Evolutionary conservation across 169 alveolate genomes (phyloP), one percentile per base, ranked within the genome.

Genomic region (Eimeria sp.): DNA sequence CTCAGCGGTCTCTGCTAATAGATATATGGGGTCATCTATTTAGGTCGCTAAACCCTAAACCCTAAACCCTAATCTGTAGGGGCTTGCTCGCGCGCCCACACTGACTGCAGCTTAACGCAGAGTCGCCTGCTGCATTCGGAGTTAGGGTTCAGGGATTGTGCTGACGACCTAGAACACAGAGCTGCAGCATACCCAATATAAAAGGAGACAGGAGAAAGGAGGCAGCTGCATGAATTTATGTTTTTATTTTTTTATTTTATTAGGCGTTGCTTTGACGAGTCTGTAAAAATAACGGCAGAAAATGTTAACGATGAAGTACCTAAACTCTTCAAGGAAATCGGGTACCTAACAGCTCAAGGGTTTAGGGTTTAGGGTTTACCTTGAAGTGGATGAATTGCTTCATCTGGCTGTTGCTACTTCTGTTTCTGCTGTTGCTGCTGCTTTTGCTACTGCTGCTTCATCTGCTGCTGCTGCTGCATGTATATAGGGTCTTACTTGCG

Each of bases 301-400:
- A 94, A 94, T 40, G 96, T 91, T 11, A 94, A 94, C 73, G 96
- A 94, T 25, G 96, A 94, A 70, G 96, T 94, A 20, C 96, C 96
- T 20, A 34, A 92, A 14, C 89, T 94, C 20, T 94, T 94, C 96
- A 94, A 94, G 27, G 96, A 94, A 51, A 34, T 94, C 73, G 96
- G 96, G 96, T 94, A 63, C 5, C 18, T 16, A 75, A 34, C n/a
- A 54, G 70, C 63, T 9, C 67, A 47, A 78, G 70, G 47, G 89
- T 73, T 73, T 40, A 73, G 84, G 84, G 84, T 73, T 73, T 73
- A 73, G 84, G 84, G 84, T 73, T 73, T 73, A 73, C 13, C 1
- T 43, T 78, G 16, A 54, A 54, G 61, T 34, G 40, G 40, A 34
- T 34, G 40, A 34, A 34, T 0, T 0, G 40, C 40, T 34, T 0